Base-by-base conservation (phyloP, 768 basidiomycete species). In the Baorangia bicolor region DNA sequence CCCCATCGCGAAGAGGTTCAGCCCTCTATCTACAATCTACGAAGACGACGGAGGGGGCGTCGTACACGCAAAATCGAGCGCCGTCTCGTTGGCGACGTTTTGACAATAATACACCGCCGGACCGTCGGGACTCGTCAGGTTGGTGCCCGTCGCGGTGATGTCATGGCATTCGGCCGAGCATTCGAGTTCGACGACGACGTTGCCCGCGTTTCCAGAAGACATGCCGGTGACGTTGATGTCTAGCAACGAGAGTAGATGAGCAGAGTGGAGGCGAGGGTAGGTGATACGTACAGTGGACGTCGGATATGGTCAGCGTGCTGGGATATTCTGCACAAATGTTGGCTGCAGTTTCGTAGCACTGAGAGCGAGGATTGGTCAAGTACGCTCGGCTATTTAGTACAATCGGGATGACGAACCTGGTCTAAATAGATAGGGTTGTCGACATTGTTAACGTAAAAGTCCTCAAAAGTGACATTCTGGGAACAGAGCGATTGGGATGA, bases 341-440 rank as follows among this genome's bases (percentile, higher is more conserved):
- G 33, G 74, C 62, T 10, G 59, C n/a, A 2, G 74, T 76, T 6
- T 59, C 55, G 56, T 77, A 77, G 58, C 77, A 79, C 71, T 78
- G 37, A 14, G 25, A 21, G 20, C 25, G 16, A 37, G 35, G 9
- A 20, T 54, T 30, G 1, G 35, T 54, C 18, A 28, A 35, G 37
- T 16, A 23, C 14, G 7, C n/a, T 28, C 28, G 13, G 3, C 12
- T 12, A 9, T 27, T 27, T 20, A 33, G 14, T 31, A 14, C 5
- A 11, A 20, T 30, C 3, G 3, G 16, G 13, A 12, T 28, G 12
- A 52, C 62, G 27, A 25, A 68, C 74, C 66, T 75, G 72, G 59
- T 75, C 41, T 45, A 80, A 62, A 43, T 73, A 66, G 40, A 80
- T 74, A 2, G 79, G 78, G 53, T 74, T 69, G 52, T 80, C 76